A percentile compares a stretch with the other conserved stretches of the same genome.
Conservation (phyloP, 2,329 filamentous ascomycete species). For the Cercospora sp. region DNA sequence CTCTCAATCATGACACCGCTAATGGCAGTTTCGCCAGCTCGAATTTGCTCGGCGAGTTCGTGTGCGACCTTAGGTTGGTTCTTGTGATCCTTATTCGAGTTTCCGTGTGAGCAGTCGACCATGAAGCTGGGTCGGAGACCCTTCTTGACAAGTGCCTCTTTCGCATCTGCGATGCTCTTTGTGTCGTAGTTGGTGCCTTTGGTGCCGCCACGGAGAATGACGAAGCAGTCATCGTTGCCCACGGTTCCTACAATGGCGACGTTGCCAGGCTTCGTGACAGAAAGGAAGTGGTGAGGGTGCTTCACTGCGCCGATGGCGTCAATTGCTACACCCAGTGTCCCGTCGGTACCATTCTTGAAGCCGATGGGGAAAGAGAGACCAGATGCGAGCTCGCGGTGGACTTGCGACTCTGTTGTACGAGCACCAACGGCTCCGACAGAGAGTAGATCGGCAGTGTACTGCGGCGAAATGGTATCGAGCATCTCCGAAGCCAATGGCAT, state of each 20-base stretch:
- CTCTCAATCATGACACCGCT: slow-evolving; percentile 99
- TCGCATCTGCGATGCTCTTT: slow-evolving; percentile 78
- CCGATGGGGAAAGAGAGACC: slow-evolving; percentile 96
- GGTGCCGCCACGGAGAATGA: slow-evolving; percentile 89
- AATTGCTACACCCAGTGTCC: slow-evolving; percentile 82
- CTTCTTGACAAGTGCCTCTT: slow-evolving; percentile 73
- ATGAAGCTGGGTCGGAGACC: slow-evolving; percentile 75
- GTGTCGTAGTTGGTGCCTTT: slow-evolving; percentile 93
- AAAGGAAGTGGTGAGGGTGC: slow-evolving; percentile 94
- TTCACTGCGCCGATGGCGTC: slow-evolving; percentile 92
- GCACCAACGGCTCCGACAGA: slow-evolving; percentile 92
- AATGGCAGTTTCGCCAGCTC: slow-evolving; percentile 78
- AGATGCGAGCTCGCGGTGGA: slow-evolving; percentile 91
- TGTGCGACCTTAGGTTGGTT: slow-evolving; percentile 95
- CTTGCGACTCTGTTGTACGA: slow-evolving; percentile 93
- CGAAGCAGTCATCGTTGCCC: slow-evolving; percentile 96
- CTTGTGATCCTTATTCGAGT: slow-evolving; percentile 81
- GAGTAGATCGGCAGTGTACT: slow-evolving; percentile 90
- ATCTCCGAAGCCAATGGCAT: slow-evolving; percentile 98
- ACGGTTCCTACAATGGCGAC: slow-evolving; percentile 92
- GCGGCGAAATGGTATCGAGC: slow-evolving; percentile 95
- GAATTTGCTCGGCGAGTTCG: slow-evolving; percentile 78
- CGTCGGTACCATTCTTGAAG: slow-evolving; percentile 99
- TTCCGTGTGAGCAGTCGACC: slow-evolving; percentile 98
- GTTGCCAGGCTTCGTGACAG: slow-evolving; percentile 93